Evolutionary conservation across 2,329 filamentous ascomycete species (phyloP).

Genomic region (Arthroderma uncinatum): DNA sequence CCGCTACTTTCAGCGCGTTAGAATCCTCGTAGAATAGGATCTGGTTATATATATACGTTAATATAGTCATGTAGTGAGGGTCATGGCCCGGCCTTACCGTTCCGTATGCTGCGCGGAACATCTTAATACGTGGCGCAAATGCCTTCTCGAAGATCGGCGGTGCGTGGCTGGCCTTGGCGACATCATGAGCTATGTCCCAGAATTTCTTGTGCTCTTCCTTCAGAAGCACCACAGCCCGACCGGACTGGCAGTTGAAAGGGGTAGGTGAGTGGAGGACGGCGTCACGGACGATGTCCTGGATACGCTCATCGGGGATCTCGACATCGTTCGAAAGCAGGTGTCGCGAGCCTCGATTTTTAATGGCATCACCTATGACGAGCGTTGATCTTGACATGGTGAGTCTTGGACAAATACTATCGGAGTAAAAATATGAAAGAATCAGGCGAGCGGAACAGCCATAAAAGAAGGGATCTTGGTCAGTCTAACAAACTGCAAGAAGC

Average conservation of each 20-base stretch:
- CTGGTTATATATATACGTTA: constrained; percentile 15
- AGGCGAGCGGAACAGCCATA: no score
- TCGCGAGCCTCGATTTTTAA: not conserved
- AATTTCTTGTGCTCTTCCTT: constrained; percentile 76
- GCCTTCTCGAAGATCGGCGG: not conserved
- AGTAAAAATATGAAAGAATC: no score
- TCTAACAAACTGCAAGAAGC: no score
- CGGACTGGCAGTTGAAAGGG: constrained; percentile 81
- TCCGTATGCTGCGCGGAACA: constrained; percentile 63
- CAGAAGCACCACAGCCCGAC: constrained; percentile 66
- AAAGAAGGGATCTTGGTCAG: not conserved
- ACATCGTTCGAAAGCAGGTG: not conserved
- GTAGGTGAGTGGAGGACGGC: constrained; percentile 60
- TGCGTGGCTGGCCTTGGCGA: not conserved
- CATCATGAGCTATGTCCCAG: constrained; percentile 54
- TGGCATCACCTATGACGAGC: not conserved
- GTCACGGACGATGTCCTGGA: constrained; percentile 28
- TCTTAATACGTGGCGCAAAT: constrained; percentile 27
- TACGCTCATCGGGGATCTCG: constrained; percentile 25
- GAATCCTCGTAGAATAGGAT: constrained; percentile 81
- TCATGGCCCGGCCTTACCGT: constrained; percentile 45
- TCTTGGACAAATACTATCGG: not conserved
- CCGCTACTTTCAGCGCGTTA: constrained; percentile 51
- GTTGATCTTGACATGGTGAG: not conserved
- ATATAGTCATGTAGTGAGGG: not conserved